Conservation (phyloP, 1,139 yeast genomes). For the Magnusiomyces sp. region DNA sequence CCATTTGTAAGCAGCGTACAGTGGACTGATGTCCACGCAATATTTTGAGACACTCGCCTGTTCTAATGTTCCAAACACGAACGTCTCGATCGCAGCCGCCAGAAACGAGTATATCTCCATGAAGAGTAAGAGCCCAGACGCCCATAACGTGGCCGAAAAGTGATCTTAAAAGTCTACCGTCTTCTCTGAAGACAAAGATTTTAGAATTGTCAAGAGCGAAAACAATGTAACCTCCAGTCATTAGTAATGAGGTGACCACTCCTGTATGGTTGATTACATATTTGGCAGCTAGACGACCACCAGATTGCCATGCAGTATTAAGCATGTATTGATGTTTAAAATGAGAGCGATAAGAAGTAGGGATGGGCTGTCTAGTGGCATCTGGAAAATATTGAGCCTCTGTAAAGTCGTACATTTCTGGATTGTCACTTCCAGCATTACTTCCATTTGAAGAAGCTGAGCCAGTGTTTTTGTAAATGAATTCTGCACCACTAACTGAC, state of each 20-base stretch:
- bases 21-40: conserved; percentile 89
- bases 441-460: conserved; percentile 5
- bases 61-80: conserved; percentile 77
- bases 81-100: conserved; percentile 90
- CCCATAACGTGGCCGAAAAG: conserved; percentile 92
- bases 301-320: conserved; percentile 36
- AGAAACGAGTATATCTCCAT: conserved; percentile 68
- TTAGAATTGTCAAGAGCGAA: conserved; percentile 38
- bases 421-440: conserved; percentile 4
- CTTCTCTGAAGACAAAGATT: conserved; percentile 39
- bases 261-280: conserved; percentile 33
- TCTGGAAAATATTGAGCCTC: conserved; percentile 32
- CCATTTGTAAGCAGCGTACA: conserved; percentile 82
- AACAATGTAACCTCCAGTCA: conserved; percentile 34
- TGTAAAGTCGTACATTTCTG: conserved; percentile 21
- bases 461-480: conserved; percentile 1
- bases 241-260: conserved; percentile 34
- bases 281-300: conserved; percentile 36
- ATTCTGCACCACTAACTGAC: neutral
- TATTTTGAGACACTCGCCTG: conserved; percentile 69
- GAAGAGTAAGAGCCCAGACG: conserved; percentile 90
- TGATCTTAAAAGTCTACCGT: conserved; percentile 64
- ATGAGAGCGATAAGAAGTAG: conserved; percentile 35
- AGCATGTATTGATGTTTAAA: conserved; percentile 37
- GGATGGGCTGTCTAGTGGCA: conserved; percentile 28